These are phyloP conservation scores for Leucaena leucocephala DNA, from an alignment of 306 rosid species.

Conservation along the genomic window DNA sequence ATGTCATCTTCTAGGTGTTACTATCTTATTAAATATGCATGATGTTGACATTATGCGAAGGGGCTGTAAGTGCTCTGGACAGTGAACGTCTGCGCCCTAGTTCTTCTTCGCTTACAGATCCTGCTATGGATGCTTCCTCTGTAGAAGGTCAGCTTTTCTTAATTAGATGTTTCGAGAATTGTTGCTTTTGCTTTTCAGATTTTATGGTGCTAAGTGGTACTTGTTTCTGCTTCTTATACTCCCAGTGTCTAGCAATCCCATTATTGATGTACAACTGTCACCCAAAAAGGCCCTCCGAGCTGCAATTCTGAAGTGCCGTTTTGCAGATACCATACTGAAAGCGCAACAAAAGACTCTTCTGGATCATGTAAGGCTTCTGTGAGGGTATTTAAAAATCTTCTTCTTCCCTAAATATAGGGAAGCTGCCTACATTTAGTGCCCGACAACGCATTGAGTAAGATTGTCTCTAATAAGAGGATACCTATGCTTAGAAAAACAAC, in stretches of 20 bases:
- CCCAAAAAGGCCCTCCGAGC: constrained; percentile 94
- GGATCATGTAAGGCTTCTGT: constrained; percentile 56
- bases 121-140: constrained; percentile 48
- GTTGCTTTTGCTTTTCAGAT: constrained; percentile 17
- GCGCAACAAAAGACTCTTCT: constrained; percentile 83
- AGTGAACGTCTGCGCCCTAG: constrained; percentile 52
- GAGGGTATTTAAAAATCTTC: constrained; percentile 7
- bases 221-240: constrained; percentile 23
- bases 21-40: constrained; percentile 40
- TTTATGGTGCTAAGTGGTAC: constrained; percentile 20
- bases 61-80: constrained; percentile 67
- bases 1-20: constrained; percentile 22
- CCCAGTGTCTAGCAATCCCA: constrained; percentile 56
- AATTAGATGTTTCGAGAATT: constrained; percentile 4
- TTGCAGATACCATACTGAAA: constrained; percentile 92
- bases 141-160: constrained; percentile 57
- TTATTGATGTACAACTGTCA: constrained; percentile 65
- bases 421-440: too few relatives aligned
- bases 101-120: constrained; percentile 51
- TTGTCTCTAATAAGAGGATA: constrained; percentile 23
- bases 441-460: too few relatives aligned
- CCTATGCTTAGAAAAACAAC: too few relatives aligned
- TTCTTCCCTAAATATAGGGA: constrained; percentile 16
- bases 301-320: constrained; percentile 84
- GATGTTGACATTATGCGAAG: constrained; percentile 53